A percentile compares a stretch with the other conserved stretches of the same genome.
Evolutionary conservation across 805 yeast species (phyloP).

Genomic region (Yamadazyma olivae): DNA sequence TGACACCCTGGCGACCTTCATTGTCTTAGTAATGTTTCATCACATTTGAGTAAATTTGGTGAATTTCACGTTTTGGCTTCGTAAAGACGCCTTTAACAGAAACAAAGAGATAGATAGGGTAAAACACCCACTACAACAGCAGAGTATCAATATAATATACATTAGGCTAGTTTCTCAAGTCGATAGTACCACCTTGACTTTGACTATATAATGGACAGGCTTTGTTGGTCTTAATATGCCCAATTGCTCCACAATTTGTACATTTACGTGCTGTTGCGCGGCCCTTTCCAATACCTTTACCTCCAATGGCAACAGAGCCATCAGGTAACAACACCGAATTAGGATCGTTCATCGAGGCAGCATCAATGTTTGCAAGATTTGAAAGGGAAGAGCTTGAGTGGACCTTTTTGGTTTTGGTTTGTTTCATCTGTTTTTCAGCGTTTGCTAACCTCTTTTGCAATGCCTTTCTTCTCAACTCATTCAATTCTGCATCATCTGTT

Average conservation of each 20-base stretch:
- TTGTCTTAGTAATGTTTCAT: too few species aligned
- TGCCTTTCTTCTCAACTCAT: slow-evolving; percentile 69
- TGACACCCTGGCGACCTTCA: too few species aligned
- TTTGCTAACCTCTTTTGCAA: slow-evolving; percentile 82
- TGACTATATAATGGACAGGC: slow-evolving; percentile 78
- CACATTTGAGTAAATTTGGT: too few species aligned
- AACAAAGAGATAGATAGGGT: too few species aligned
- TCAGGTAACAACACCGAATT: slow-evolving; percentile 43
- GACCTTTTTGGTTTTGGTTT: slow-evolving; percentile 29
- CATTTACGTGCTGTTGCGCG: slow-evolving; percentile 78
- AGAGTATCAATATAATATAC: too few species aligned
- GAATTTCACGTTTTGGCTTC: too few species aligned
- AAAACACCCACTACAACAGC: too few species aligned
- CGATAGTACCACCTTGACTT: slow-evolving; percentile 3
- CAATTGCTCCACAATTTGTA: slow-evolving; percentile 92
- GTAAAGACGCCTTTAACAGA: too few species aligned
- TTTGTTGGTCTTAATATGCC: slow-evolving; percentile 90
- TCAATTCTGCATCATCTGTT: slow-evolving; percentile 81
- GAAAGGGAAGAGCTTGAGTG: slow-evolving; percentile 9
- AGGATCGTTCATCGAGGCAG: slow-evolving; percentile 15
- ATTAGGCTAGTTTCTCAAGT: too few species aligned
- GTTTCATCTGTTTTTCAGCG: slow-evolving; percentile 61
- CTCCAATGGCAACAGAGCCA: slow-evolving; percentile 47
- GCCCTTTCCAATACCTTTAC: slow-evolving; percentile 72
- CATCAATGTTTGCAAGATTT: slow-evolving; percentile 10